Conservation (phyloP, 441 rosid genomes). For the Jatropha podagrica region DNA sequence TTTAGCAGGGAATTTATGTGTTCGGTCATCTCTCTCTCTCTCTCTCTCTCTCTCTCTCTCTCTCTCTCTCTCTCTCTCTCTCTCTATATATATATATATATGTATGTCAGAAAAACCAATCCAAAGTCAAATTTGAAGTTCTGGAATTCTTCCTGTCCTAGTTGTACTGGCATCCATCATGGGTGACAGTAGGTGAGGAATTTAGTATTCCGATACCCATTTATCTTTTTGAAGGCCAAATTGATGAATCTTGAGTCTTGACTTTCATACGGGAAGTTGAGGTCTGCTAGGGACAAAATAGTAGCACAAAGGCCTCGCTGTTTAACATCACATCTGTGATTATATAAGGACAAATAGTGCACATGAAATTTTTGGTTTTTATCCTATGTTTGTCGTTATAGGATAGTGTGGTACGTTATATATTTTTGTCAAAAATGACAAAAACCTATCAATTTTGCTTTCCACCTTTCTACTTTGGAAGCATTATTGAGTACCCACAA, state of each 20-base stretch:
- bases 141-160: too few relatives aligned
- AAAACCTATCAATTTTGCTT: background rate
- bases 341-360: conserved; percentile 11
- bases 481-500: conserved; percentile 12
- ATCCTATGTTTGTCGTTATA: background rate
- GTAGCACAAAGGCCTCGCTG: conserved; percentile 9
- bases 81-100: too few relatives aligned
- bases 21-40: too few relatives aligned
- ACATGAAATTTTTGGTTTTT: conserved; percentile 20
- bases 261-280: background rate
- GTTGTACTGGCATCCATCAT: too few relatives aligned
- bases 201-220: too few relatives aligned
- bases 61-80: too few relatives aligned
- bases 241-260: conserved; percentile 1
- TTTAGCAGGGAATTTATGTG: too few relatives aligned
- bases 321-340: background rate
- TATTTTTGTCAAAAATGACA: conserved; percentile 10
- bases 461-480: conserved; percentile 18
- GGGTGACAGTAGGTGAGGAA: too few relatives aligned
- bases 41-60: too few relatives aligned
- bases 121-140: too few relatives aligned
- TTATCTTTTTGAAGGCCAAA: background rate
- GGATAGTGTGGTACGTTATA: background rate
- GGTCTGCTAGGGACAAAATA: background rate
- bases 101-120: too few relatives aligned